These are phyloP conservation scores for Ustilago hordei DNA, from an alignment of 1,284 basidiomycete genomes.

Conservation along the genomic window DNA sequence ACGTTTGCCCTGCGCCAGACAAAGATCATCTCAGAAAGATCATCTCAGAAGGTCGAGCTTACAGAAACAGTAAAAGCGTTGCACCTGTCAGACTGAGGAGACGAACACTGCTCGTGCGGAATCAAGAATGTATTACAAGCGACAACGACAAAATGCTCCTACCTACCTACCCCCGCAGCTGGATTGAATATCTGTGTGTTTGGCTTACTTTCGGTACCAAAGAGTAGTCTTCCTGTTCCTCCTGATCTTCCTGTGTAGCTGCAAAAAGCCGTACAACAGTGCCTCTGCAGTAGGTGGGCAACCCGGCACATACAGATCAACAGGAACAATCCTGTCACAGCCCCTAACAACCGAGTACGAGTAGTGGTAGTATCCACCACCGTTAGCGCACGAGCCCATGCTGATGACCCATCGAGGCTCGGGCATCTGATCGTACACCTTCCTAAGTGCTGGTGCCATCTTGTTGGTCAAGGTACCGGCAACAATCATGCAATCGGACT, in stretches of 20 bases:
- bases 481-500: conserved; percentile 99
- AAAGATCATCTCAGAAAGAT: too few species aligned
- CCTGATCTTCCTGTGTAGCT: conserved; percentile 97
- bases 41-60: too few species aligned
- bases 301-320: conserved; percentile 86
- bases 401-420: conserved; percentile 87
- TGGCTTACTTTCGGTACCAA: conserved; percentile 76
- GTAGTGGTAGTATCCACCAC: conserved; percentile 94
- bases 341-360: conserved; percentile 98
- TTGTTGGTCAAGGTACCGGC: conserved; percentile 99
- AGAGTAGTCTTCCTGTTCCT: conserved; percentile 87
- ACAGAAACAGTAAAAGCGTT: too few species aligned
- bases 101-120: not conserved
- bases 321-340: conserved; percentile 98
- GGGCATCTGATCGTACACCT: conserved; percentile 69
- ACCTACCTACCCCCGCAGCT: too few species aligned
- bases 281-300: conserved; percentile 92
- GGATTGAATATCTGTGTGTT: not conserved
- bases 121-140: conserved; percentile 11
- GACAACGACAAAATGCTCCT: not conserved
- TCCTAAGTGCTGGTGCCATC: conserved; percentile 82
- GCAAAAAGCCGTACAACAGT: conserved; percentile 77
- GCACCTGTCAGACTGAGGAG: not conserved
- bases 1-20: too few species aligned
- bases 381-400: conserved; percentile 99